Evolutionary conservation across 2,329 filamentous ascomycete species (phyloP).

Genomic region (Fusarium coicis): DNA sequence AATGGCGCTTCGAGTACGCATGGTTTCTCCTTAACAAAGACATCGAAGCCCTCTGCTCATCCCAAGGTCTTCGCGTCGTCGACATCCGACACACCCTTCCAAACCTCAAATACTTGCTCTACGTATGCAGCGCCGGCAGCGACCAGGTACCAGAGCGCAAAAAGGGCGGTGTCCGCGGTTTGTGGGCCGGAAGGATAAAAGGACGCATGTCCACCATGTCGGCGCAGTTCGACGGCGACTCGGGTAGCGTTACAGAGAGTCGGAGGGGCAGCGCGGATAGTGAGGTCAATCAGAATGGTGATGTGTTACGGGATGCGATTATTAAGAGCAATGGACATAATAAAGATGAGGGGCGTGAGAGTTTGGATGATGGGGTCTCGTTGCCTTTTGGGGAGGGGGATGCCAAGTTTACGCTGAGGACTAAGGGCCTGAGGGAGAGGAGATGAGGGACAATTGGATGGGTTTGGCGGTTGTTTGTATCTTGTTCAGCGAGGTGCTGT

Average conservation of each 20-base stretch:
- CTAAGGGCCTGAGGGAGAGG: constrained; percentile 65
- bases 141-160: constrained; percentile 71
- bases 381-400: constrained; percentile 60
- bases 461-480: background rate
- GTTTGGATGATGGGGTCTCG: constrained; percentile 41
- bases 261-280: constrained; percentile 58
- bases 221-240: constrained; percentile 49
- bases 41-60: constrained; percentile 76
- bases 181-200: constrained; percentile 63
- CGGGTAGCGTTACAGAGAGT: constrained; percentile 53
- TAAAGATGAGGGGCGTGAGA: constrained; percentile 29
- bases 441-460: constrained; percentile 1
- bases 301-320: constrained; percentile 54
- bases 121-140: constrained; percentile 84
- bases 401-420: constrained; percentile 62
- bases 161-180: constrained; percentile 68
- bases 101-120: constrained; percentile 92
- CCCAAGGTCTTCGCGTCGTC: constrained; percentile 80
- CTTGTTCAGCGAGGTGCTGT: constrained; percentile 14
- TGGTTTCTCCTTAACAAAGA: constrained; percentile 98
- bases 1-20: constrained; percentile 94
- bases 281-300: constrained; percentile 54
- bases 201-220: constrained; percentile 49
- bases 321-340: constrained; percentile 40
- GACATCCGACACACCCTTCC: constrained; percentile 93